Evolutionary conservation across 2,329 filamentous ascomycete genomes (phyloP), one percentile per base, ranked within the genome.

Genomic region (Balansia obtecta): DNA sequence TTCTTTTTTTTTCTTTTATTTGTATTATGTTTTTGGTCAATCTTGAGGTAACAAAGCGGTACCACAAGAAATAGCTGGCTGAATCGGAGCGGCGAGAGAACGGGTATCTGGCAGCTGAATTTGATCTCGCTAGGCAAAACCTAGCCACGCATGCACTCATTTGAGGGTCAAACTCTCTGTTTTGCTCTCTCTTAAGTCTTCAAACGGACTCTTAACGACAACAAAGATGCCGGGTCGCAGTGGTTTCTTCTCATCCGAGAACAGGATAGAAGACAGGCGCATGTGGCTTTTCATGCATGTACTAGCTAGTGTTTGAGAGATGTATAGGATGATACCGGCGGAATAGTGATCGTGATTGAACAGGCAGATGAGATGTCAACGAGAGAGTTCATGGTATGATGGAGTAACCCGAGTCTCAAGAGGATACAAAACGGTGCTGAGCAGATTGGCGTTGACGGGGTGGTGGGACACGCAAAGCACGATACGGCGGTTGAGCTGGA

Each of bases 221-320:
- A 10, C 6, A 11, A 20, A 27, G 22, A 22, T 34, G 33, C 39
- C 40, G 37, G 10, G 45, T 20, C 13, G 45, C 37, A 39, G 8
- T 15, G 8, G 38, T 32, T 32, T 37, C 32, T 37, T 13, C 20
- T n/a, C 12, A 18, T 13, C 1, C 39, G n/a, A 37, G 12, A 20
- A 1, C 16, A 27, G 22, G 32, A 9, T 20, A 12, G 30, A 45
- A 34, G 7, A 34, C 38, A 13, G 45, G 50, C 46, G 50, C 48
- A 41, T 22, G 43, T 33, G 47, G 52, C 45, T 34, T 38, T 18
- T 46, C 27, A 33, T 45, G 45, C 43, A 46, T 54, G 48, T 52
- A 54, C 22, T 49, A 46, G 52, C 20, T 50, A 50, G 33, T 45
- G 33, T 32, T 15, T 48, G 45, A 27, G 16, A 42, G 34, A 44